Conservation (phyloP, 805 yeast species). For the Torulaspora quercuum region DNA sequence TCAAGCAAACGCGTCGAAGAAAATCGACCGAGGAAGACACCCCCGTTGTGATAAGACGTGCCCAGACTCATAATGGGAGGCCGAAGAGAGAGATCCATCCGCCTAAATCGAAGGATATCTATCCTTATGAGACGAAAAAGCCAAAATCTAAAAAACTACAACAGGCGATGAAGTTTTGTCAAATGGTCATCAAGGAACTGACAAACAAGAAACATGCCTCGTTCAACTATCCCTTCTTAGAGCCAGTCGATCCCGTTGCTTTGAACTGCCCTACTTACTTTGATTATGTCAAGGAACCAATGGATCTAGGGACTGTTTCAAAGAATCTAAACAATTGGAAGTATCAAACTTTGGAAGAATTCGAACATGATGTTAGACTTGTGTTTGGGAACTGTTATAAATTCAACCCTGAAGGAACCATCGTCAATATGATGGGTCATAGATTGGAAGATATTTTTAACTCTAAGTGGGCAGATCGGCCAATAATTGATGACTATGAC, state of each 20-base stretch:
- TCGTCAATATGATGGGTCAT: conserved; percentile 94
- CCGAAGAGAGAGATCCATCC: conserved; percentile 97
- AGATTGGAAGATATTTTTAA: conserved; percentile 81
- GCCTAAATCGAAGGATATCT: conserved; percentile 86
- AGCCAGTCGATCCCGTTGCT: conserved; percentile 94
- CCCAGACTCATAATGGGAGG: conserved; percentile 71
- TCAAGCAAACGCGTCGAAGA: conserved; percentile 32
- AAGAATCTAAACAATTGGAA: conserved; percentile 79
- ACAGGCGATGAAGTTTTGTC: conserved; percentile 83
- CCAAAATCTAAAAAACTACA: conserved; percentile 91
- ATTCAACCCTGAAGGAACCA: conserved; percentile 96
- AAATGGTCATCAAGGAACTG: conserved; percentile 76
- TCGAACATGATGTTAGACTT: conserved; percentile 75
- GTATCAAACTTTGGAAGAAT: conserved; percentile 84
- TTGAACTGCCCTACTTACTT: conserved; percentile 86
- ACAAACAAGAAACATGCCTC: conserved; percentile 77
- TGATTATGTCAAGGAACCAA: conserved; percentile 84
- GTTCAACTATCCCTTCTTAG: conserved; percentile 84
- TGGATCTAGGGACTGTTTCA: conserved; percentile 88
- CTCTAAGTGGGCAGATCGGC: conserved; percentile 83
- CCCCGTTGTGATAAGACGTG: conserved; percentile 58
- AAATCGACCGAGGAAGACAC: conserved; percentile 33
- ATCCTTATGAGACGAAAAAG: conserved; percentile 65
- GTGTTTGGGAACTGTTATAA: conserved; percentile 85
- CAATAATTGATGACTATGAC: conserved; percentile 56